A percentile compares a stretch with the other conserved stretches of the same genome.
phyloP scores from a whole-genome alignment of 345 rosid genomes.

The Raphanus raphanistrum region DNA sequence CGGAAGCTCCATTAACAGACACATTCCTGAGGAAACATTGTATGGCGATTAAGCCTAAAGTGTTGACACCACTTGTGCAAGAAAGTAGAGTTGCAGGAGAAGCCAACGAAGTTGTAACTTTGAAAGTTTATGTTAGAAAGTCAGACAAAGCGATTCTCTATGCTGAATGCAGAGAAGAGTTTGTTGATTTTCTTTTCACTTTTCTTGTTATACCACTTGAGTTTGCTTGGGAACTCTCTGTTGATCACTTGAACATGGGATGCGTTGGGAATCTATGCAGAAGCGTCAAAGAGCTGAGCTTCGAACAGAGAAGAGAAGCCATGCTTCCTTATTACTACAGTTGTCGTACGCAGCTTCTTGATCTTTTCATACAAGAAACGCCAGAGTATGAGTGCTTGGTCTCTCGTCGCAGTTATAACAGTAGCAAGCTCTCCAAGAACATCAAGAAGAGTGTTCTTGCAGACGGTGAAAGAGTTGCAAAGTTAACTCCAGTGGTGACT shows the following conservation, averaged over 20 bases:
- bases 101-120: background rate
- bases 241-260: background rate
- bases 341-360: background rate
- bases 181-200: background rate
- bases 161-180: background rate
- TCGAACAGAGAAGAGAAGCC: background rate
- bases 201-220: background rate
- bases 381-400: constrained; percentile 17
- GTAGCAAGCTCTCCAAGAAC: background rate
- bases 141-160: background rate
- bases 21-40: background rate
- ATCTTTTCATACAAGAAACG: background rate
- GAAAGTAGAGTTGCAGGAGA: background rate
- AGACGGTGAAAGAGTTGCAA: background rate
- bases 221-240: background rate
- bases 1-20: background rate
- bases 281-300: background rate
- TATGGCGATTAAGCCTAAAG: background rate
- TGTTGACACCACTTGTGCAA: background rate
- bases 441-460: background rate
- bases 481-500: background rate
- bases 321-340: constrained; percentile 9
- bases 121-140: background rate
- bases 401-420: constrained; percentile 1
- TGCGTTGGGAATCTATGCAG: background rate